Conservation (phyloP, 441 rosid species). For the Gossypium trilobum region DNA sequence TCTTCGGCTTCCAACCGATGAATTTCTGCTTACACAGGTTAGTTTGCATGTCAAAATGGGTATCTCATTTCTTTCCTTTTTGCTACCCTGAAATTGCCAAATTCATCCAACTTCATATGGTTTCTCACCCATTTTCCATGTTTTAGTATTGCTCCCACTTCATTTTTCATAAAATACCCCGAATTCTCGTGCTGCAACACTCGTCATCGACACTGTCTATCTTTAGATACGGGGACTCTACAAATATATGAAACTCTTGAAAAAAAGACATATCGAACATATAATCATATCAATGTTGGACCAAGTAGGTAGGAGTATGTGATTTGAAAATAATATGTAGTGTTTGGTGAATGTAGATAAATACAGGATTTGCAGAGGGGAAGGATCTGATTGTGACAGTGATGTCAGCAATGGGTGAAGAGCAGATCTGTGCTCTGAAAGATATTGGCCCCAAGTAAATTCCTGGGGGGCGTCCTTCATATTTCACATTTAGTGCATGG, state of each 20-base stretch:
- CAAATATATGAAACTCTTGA: no score
- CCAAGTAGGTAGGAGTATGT: neutral
- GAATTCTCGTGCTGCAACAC: no score
- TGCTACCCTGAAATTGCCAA: neutral
- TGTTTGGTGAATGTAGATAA: slow-evolving; percentile 57
- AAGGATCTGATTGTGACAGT: slow-evolving; percentile 74
- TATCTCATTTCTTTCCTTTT: neutral
- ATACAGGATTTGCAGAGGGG: slow-evolving; percentile 65
- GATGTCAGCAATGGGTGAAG: slow-evolving; percentile 91
- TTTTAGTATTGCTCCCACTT: no score
- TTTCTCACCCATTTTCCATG: no score
- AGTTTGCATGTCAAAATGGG: neutral
- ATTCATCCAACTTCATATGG: neutral
- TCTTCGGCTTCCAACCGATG: slow-evolving; percentile 89
- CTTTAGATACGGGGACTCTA: no score
- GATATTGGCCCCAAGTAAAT: slow-evolving; percentile 67
- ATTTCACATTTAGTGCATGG: neutral
- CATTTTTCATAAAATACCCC: no score
- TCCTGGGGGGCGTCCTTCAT: neutral
- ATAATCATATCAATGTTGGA: no score
- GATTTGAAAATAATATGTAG: slow-evolving; percentile 40
- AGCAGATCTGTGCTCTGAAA: slow-evolving; percentile 79
- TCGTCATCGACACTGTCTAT: no score
- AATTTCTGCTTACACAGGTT: slow-evolving; percentile 56
- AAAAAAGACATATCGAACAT: no score